Conservation (phyloP, 1,139 yeast genomes). For the Starmera stellimalicola region DNA sequence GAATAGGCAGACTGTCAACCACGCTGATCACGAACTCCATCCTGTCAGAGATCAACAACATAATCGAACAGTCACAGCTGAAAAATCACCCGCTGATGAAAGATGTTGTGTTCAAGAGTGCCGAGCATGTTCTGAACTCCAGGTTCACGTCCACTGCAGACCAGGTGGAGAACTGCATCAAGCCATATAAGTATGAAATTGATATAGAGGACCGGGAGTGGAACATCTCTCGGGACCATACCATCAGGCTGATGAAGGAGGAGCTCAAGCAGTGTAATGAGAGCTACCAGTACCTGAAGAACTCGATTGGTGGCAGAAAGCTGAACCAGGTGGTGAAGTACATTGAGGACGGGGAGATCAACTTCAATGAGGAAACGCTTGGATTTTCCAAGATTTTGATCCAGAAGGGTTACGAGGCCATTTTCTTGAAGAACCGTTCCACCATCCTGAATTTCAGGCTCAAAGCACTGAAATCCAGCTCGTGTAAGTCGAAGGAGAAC, state of each 20-base stretch:
- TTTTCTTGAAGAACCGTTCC: conserved; percentile 73
- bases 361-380: conserved; percentile 44
- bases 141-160: conserved; percentile 90
- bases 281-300: conserved; percentile 52
- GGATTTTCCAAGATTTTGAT: conserved; percentile 70
- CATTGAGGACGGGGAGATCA: conserved; percentile 32
- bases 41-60: conserved; percentile 63
- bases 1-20: conserved; percentile 88
- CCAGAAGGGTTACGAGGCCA: conserved; percentile 72
- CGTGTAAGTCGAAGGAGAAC: conserved; percentile 70
- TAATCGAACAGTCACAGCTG: conserved; percentile 66
- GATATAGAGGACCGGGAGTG: conserved; percentile 96
- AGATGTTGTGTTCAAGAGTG: conserved; percentile 77
- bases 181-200: conserved; percentile 94
- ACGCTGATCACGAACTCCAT: conserved; percentile 73
- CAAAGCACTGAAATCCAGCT: conserved; percentile 63
- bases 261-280: conserved; percentile 78
- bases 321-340: conserved; percentile 75
- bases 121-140: conserved; percentile 64
- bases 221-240: conserved; percentile 72
- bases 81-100: conserved; percentile 79
- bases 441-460: conserved; percentile 66
- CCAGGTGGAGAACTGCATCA: conserved; percentile 96
- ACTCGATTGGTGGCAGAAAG: conserved; percentile 73
- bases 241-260: conserved; percentile 65